Evolutionary conservation across 352 stramenopile genomes (phyloP), one percentile per base, ranked within the genome.

Genomic region (Blastocystis sp.): DNA sequence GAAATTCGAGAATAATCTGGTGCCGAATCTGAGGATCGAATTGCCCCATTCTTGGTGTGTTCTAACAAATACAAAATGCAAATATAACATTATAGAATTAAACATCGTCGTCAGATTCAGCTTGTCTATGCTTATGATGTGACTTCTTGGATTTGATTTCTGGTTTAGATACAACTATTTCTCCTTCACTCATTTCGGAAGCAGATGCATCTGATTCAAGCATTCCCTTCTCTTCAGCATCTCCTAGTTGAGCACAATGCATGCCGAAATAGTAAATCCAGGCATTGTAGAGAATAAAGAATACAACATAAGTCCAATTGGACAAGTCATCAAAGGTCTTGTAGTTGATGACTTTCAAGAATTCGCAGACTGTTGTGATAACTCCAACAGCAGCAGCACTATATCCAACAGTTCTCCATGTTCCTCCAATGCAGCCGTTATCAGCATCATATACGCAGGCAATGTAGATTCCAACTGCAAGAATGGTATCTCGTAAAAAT

Each of bases 31-130:
- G 2, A n/a, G 61, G 19, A 51, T 12, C 32, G 61, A 73, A 65
- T 65, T 37, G 43, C 35, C 35, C 61, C n/a, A 73, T 37, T 24
- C 11, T n/a, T 73, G 3, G 2, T 46, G 9, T 46, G 9, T 46
- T 46, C 2, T 46, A 46, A 46, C 39, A 46, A 46, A 46, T 2
- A 63, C 56, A 14, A 63, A 63, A 12, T 35, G 14, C 56, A 35
- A 63, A 63, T 27, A 63, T 35, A 51, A 78, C 29, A 51, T 29
- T 21, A 49, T 42, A 73, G n/a, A 52, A 5, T 78, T 78, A 78
- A 78, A 78, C 66, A 57, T 78, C 66, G 16, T 78, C 66, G 24
- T 78, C 66, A 32, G 66, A 78, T 78, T 78, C 66, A n/a, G 21
- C 24, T 39, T 54, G 21, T 21, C 24, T n/a, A 29, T 78, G 27